phyloP scores from a whole-genome alignment of 345 rosid species.

The Gossypium raimondii region DNA sequence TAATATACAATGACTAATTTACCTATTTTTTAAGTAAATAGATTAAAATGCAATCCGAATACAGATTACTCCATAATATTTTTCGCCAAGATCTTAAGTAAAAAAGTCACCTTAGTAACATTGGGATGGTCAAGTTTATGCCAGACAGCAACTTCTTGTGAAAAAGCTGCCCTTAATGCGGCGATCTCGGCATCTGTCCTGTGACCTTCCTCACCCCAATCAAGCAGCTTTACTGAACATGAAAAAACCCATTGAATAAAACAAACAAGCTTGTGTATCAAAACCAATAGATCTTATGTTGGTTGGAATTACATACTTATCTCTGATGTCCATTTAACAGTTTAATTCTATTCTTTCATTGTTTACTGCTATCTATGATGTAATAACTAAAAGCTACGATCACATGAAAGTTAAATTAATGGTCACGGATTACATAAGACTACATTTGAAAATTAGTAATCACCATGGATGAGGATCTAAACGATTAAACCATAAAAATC shows the following conservation, averaged over 20 bases:
- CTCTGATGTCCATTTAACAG: background rate
- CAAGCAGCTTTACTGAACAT: slow-evolving; percentile 82
- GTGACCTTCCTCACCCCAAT: slow-evolving; percentile 99
- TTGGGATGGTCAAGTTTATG: slow-evolving; percentile 97
- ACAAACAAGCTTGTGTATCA: background rate
- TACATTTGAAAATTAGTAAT: background rate
- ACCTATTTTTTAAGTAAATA: no score
- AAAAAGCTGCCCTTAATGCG: slow-evolving; percentile 72
- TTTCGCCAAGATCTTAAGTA: background rate
- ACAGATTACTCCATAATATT: no score
- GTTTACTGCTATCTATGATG: slow-evolving; percentile 13
- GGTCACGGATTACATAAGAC: slow-evolving; percentile 52
- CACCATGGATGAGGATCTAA: background rate
- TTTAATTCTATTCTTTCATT: background rate
- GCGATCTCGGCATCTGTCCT: slow-evolving; percentile 88
- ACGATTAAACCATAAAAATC: background rate
- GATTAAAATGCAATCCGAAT: no score
- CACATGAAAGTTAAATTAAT: slow-evolving; percentile 32
- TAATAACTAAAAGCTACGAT: slow-evolving; percentile 40
- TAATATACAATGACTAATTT: no score
- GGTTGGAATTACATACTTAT: background rate
- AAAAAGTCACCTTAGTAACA: slow-evolving; percentile 77
- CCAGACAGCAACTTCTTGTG: slow-evolving; percentile 98
- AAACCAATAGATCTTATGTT: slow-evolving; percentile 9
- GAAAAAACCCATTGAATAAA: slow-evolving; percentile 6